Percentiles rank a stretch among this genome's conserved stretches.
These are phyloP conservation scores for Ustilago vetiveriae DNA, from an alignment of 1,284 basidiomycete genomes.

Conservation along the genomic window DNA sequence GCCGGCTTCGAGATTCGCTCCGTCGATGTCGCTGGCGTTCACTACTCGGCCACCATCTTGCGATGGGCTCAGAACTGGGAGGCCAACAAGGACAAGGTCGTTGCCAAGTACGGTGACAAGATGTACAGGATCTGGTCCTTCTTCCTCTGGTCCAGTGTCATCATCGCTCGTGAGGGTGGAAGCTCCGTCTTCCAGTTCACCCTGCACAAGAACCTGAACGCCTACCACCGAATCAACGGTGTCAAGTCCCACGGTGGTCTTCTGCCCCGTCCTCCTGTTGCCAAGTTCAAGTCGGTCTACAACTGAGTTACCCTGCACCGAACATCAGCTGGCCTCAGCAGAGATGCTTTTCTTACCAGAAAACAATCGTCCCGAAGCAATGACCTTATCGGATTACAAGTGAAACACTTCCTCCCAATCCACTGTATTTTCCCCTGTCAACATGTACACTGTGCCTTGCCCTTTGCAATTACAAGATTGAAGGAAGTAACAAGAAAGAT, in stretches of 20 bases:
- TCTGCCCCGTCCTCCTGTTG: constrained; percentile 55
- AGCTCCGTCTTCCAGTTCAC: constrained; percentile 73
- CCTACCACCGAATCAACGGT: constrained; percentile 78
- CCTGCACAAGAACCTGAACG: constrained; percentile 85
- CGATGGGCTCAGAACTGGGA: constrained; percentile 68
- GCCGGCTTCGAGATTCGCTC: constrained; percentile 97
- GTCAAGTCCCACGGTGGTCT: constrained; percentile 64
- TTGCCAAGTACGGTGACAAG: constrained; percentile 87
- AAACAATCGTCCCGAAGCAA: too few species aligned
- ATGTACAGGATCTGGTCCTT: constrained; percentile 68
- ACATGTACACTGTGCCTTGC: too few species aligned
- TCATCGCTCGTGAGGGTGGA: constrained; percentile 66
- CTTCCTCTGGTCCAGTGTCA: constrained; percentile 64
- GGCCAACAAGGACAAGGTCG: constrained; percentile 78
- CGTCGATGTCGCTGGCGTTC: constrained; percentile 81
- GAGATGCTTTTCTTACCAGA: too few species aligned
- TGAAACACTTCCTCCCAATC: too few species aligned
- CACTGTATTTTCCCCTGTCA: too few species aligned
- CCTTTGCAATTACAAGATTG: too few species aligned
- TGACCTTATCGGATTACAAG: too few species aligned
- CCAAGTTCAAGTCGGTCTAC: constrained; percentile 57
- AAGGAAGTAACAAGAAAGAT: too few species aligned
- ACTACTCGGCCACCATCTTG: constrained; percentile 90
- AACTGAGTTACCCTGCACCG: constrained; percentile 34
- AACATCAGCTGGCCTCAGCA: too few species aligned